Conservation (phyloP, 164 flowering plant species). For the Buxus sempervirens region DNA sequence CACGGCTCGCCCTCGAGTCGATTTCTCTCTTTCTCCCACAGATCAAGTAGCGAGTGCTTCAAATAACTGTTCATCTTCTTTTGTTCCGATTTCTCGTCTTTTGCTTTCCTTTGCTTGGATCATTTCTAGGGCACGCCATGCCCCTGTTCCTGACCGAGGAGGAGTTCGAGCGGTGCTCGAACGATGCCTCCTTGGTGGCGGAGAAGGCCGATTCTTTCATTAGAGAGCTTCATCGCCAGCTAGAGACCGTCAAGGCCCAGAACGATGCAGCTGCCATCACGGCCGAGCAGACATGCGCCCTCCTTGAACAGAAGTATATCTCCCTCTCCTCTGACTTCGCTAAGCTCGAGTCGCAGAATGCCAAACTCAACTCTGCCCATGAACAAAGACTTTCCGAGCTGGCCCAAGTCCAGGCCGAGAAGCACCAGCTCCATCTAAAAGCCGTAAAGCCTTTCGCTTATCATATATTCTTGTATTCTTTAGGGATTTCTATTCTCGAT, state of each 20-base stretch:
- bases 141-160: slow-evolving; percentile 84
- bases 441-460: slow-evolving; percentile 27
- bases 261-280: slow-evolving; percentile 85
- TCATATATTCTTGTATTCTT: not conserved
- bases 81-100: not conserved
- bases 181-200: slow-evolving; percentile 45
- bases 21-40: not conserved
- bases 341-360: slow-evolving; percentile 46
- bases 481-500: not conserved
- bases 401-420: slow-evolving; percentile 55
- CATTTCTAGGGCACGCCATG: slow-evolving; percentile 37
- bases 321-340: slow-evolving; percentile 65
- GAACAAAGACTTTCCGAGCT: slow-evolving; percentile 55
- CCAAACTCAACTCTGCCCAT: slow-evolving; percentile 46
- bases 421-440: slow-evolving; percentile 59
- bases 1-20: not conserved
- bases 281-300: slow-evolving; percentile 81
- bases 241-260: slow-evolving; percentile 68
- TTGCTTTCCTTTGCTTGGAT: not conserved
- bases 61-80: not conserved
- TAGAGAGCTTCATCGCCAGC: slow-evolving; percentile 37
- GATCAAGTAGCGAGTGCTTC: not conserved
- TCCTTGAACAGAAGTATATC: slow-evolving; percentile 79
- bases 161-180: slow-evolving; percentile 45
- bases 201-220: slow-evolving; percentile 82